A percentile compares a stretch with the other conserved stretches of the same genome.
Evolutionary conservation across 1,139 yeast species (phyloP).

Genomic region (Blastobotrys raffinosifermentans): DNA sequence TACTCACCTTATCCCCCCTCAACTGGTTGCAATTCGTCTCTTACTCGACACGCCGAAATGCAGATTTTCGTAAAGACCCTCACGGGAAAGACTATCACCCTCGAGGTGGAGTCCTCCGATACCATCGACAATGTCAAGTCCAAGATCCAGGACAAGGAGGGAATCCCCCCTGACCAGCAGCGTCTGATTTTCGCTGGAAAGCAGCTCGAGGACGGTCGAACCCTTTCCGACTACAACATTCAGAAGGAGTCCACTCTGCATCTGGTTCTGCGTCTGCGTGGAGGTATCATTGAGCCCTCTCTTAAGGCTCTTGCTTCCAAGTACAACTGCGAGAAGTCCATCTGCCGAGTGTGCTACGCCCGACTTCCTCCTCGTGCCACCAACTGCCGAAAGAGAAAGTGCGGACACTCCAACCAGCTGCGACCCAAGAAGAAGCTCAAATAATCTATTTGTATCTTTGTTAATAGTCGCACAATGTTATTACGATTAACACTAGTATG

Average conservation of each 20-base stretch:
- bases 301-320: slow-evolving; percentile 98
- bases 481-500: no score
- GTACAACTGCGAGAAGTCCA: slow-evolving; percentile 99
- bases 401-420: slow-evolving; percentile 99
- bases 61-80: slow-evolving; percentile 75
- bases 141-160: slow-evolving; percentile 92
- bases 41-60: slow-evolving; percentile 35
- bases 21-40: background rate
- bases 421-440: slow-evolving; percentile 99
- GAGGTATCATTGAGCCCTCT: slow-evolving; percentile 99
- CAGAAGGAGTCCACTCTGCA: slow-evolving; percentile 90
- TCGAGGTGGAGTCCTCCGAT: slow-evolving; percentile 92
- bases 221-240: slow-evolving; percentile 89
- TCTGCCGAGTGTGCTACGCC: slow-evolving; percentile 99
- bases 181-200: slow-evolving; percentile 91
- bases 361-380: slow-evolving; percentile 99
- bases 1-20: background rate
- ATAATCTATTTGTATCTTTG: slow-evolving; percentile 46
- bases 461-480: no score
- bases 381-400: slow-evolving; percentile 99
- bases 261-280: slow-evolving; percentile 84
- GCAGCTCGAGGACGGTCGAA: slow-evolving; percentile 92
- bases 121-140: slow-evolving; percentile 91
- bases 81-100: slow-evolving; percentile 77
- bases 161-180: slow-evolving; percentile 94